phyloP scores from a whole-genome alignment of 192 early-diverging fungal species.

The Spizellomyces sp. region DNA sequence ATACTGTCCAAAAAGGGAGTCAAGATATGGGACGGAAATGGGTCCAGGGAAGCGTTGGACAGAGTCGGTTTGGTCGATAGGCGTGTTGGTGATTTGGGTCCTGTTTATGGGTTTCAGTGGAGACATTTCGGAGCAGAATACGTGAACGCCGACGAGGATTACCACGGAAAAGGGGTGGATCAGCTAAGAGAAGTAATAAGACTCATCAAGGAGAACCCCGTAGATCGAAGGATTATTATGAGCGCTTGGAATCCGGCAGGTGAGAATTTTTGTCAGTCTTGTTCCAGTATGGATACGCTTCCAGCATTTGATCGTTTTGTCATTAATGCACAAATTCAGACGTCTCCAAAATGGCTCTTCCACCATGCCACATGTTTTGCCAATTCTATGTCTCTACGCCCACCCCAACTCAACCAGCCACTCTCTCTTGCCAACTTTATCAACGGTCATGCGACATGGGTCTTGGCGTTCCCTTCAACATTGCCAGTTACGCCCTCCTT shows the following conservation, averaged over 20 bases:
- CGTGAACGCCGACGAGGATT: conserved; percentile 78
- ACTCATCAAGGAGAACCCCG: conserved; percentile 82
- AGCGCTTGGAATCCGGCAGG: conserved; percentile 98
- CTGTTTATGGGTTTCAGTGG: conserved; percentile 99
- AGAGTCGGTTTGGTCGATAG: conserved; percentile 71
- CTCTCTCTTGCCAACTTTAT: conserved; percentile 91
- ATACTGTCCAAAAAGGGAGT: conserved; percentile 71
- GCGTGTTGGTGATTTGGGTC: conserved; percentile 87
- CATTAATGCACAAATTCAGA: conserved; percentile 47
- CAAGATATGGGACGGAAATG: conserved; percentile 74
- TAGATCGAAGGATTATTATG: conserved; percentile 89
- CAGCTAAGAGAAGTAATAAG: conserved; percentile 86
- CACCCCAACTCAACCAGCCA: conserved; percentile 30
- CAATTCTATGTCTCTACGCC: conserved; percentile 94
- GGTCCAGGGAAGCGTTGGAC: conserved; percentile 88
- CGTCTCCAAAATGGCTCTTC: conserved; percentile 86
- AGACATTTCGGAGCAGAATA: conserved; percentile 97
- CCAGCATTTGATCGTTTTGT: no score
- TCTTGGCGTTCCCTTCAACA: conserved; percentile 97
- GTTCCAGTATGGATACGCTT: no score
- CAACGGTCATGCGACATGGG: conserved; percentile 95
- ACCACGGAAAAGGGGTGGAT: conserved; percentile 89
- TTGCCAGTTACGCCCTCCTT: conserved; percentile 93
- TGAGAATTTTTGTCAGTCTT: conserved; percentile 29
- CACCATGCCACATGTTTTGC: conserved; percentile 96